Evolutionary conservation across 2,329 filamentous ascomycete genomes (phyloP), one percentile per base, ranked within the genome.

Genomic region (Colletotrichum sp.): DNA sequence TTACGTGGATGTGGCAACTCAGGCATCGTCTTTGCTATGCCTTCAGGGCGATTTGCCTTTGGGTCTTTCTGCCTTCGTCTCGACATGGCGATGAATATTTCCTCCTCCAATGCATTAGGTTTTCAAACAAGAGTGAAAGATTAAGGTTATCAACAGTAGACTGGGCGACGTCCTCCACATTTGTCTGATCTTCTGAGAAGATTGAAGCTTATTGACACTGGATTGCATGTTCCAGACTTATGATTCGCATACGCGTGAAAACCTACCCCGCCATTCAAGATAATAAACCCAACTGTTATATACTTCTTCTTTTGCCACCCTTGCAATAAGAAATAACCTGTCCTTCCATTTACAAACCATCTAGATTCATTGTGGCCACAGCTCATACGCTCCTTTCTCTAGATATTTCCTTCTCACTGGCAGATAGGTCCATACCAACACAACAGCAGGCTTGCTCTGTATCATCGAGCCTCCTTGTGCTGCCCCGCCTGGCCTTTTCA

Each of bases 341-440:
- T 0, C 8, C 19, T 44, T 5, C 39, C 5, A 11, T 44, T 11
- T n/a, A n/a, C 39, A n/a, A n/a, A 1, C 3, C 5, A 1, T 44
- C 3, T n/a, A 5, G 1, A 0, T 44, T 44, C 0, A 11, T 11
- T 44, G 39, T 44, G 16, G 5, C 39, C 8, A 44, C 39, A 44
- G 19, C 19, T 19, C 36, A 1, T 8, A 39, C 2, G 15, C 36
- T 44, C 39, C 39, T 44, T 44, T 44, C 5, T 44, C 39, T 5
- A 44, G 5, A 3, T n/a, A 19, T 44, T 44, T 44, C 36, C 5
- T 11, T n/a, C 39, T 44, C 39, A 11, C 39, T 11, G 39, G 39
- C 39, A 5, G 1, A 44, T 36, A n/a, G 39, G 19, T n/a, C 9
- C 8, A 44, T 44, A n/a, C 39, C 39, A n/a, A 44, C 39, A 11